Evolutionary conservation across 208 protist species (phyloP).

Genomic region (Kentomonas sorsogonicus): DNA sequence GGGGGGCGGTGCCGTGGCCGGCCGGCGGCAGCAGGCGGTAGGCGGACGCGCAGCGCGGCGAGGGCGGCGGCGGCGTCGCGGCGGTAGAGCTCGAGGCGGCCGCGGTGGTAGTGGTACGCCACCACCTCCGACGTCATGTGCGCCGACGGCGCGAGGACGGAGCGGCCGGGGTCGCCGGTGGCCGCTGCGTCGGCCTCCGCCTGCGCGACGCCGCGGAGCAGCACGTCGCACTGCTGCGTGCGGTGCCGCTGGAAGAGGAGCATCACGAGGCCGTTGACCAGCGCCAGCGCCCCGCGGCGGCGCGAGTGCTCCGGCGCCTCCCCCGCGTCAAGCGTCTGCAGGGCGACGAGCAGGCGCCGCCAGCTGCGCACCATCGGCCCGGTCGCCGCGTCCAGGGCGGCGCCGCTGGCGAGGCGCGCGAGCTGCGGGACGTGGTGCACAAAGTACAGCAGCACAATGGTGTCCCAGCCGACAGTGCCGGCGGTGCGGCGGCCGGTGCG

Average conservation of each 20-base stretch:
- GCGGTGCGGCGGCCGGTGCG: slow-evolving; percentile 35
- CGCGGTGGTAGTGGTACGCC: slow-evolving; percentile 76
- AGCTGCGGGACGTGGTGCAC: slow-evolving; percentile 71
- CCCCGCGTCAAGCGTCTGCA: slow-evolving; percentile 58
- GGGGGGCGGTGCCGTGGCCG: slow-evolving; percentile 37
- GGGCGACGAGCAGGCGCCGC: slow-evolving; percentile 67
- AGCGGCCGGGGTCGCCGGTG: slow-evolving; percentile 32
- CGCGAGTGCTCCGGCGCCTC: slow-evolving; percentile 69
- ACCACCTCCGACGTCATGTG: slow-evolving; percentile 83
- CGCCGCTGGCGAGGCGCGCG: slow-evolving; percentile 46
- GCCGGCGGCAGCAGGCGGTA: slow-evolving; percentile 67
- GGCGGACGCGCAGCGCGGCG: slow-evolving; percentile 34
- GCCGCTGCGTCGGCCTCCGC: slow-evolving; percentile 38
- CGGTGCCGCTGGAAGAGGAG: slow-evolving; percentile 78
- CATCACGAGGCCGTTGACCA: slow-evolving; percentile 75
- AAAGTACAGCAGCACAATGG: slow-evolving; percentile 72
- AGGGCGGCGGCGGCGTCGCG: slow-evolving; percentile 45
- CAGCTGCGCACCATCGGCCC: slow-evolving; percentile 71
- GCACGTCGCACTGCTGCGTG: slow-evolving; percentile 70
- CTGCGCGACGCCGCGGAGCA: slow-evolving; percentile 58
- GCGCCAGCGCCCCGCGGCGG: slow-evolving; percentile 65
- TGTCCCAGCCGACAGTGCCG: slow-evolving; percentile 86
- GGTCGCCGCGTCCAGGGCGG: slow-evolving; percentile 57
- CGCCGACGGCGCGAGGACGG: slow-evolving; percentile 59
- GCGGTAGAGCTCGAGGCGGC: slow-evolving; percentile 69